phyloP scores from a whole-genome alignment of 75 land plant genomes.

The Cunninghamia lanceolata region DNA sequence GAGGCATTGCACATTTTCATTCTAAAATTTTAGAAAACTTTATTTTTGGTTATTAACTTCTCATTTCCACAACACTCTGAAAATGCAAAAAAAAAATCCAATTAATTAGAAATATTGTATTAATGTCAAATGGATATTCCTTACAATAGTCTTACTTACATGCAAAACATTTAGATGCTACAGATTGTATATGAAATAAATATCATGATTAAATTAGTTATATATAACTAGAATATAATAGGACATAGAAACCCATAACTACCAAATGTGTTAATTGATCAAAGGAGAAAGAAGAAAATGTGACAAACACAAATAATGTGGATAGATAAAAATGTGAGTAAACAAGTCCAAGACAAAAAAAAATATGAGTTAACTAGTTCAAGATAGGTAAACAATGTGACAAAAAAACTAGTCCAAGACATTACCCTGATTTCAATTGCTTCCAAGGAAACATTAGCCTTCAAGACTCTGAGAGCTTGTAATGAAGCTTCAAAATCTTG shows the following conservation, averaged over 20 bases:
- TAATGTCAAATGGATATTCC: not conserved
- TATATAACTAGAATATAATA: too few relatives aligned
- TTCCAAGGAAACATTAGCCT: conserved; percentile 71
- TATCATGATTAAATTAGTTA: too few relatives aligned
- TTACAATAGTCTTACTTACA: not conserved
- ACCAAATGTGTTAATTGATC: not conserved
- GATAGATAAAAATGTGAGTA: not conserved
- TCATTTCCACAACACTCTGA: not conserved
- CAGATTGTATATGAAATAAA: not conserved
- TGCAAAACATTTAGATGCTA: not conserved
- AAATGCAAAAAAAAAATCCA: not conserved
- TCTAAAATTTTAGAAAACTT: too few relatives aligned
- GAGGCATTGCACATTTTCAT: conserved; percentile 4
- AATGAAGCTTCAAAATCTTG: conserved; percentile 74
- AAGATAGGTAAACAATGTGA: not conserved
- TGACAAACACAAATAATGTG: not conserved
- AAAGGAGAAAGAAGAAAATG: not conserved
- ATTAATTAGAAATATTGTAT: too few relatives aligned
- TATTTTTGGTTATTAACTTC: not conserved
- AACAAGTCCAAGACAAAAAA: not conserved
- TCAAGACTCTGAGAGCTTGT: conserved; percentile 82
- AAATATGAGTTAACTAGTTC: too few relatives aligned
- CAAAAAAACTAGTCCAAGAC: not conserved
- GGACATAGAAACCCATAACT: not conserved
- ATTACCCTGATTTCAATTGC: conserved; percentile 76